These are phyloP conservation scores for Fusarium proliferatum DNA, from an alignment of 2,329 filamentous ascomycete genomes.

Conservation along the genomic window DNA sequence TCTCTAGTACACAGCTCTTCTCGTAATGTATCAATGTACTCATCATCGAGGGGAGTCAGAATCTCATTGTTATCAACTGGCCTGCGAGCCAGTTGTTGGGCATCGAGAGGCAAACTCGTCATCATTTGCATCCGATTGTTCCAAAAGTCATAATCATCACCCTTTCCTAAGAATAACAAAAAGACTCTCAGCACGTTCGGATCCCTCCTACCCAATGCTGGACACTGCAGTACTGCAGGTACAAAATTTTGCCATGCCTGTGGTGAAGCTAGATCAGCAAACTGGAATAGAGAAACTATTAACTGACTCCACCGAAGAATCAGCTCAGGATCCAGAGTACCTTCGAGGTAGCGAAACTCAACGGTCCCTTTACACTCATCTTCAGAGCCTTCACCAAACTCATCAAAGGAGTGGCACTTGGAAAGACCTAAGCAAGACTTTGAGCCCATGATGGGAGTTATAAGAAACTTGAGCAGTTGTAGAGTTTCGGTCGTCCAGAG, in stretches of 20 bases:
- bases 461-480: not conserved
- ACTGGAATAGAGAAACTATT: slow-evolving; percentile 33
- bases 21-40: not conserved
- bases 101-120: not conserved
- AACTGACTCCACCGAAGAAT: slow-evolving; percentile 36
- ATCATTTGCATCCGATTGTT: not conserved
- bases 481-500: slow-evolving; percentile 11
- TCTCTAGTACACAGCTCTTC: slow-evolving; percentile 11
- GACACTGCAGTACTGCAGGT: not conserved
- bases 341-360: slow-evolving; percentile 38
- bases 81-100: not conserved
- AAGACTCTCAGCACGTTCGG: slow-evolving; percentile 7
- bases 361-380: slow-evolving; percentile 14
- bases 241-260: slow-evolving; percentile 17
- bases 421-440: slow-evolving; percentile 12
- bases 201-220: not conserved
- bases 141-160: slow-evolving; percentile 29
- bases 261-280: slow-evolving; percentile 29
- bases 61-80: not conserved
- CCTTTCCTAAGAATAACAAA: slow-evolving; percentile 20
- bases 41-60: not conserved
- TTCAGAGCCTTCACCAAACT: not conserved
- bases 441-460: not conserved
- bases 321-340: slow-evolving; percentile 31
- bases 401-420: not conserved